Evolutionary conservation across 2,329 filamentous ascomycete genomes (phyloP).

Genomic region (Colletotrichum lentis): DNA sequence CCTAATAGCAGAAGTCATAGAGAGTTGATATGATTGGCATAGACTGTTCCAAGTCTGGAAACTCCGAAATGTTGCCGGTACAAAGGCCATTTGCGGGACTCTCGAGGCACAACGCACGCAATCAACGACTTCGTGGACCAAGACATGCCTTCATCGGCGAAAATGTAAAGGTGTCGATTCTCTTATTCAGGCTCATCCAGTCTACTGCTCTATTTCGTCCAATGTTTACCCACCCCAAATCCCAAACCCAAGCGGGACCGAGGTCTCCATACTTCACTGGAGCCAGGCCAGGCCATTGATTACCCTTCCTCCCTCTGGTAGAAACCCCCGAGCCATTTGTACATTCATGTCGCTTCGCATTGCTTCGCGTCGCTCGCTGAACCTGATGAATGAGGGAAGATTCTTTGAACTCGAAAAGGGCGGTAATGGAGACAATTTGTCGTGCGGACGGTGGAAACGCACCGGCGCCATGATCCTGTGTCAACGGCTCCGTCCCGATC

Average conservation of each 20-base stretch:
- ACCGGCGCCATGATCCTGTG: neutral
- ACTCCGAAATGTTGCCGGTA: too few species aligned
- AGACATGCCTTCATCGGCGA: too few species aligned
- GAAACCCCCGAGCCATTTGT: neutral
- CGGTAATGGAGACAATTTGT: too few species aligned
- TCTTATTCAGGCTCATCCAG: neutral
- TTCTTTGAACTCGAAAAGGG: neutral
- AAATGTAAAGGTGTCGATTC: too few species aligned
- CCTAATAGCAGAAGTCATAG: too few species aligned
- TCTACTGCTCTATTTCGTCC: neutral
- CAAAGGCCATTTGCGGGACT: too few species aligned
- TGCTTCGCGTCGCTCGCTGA: constrained; percentile 11
- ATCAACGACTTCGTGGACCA: too few species aligned
- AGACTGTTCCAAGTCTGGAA: too few species aligned
- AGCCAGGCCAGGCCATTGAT: neutral
- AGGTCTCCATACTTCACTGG: neutral
- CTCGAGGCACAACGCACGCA: too few species aligned
- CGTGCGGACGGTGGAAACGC: neutral
- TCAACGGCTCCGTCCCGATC: neutral
- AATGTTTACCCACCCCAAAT: too few species aligned
- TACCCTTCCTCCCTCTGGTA: neutral
- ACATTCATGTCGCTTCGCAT: constrained; percentile 1
- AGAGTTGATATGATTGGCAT: too few species aligned
- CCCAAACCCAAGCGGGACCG: neutral
- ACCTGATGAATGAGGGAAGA: neutral